Base-by-base conservation (phyloP, 345 rosid species). In the Adansonia digitata region DNA sequence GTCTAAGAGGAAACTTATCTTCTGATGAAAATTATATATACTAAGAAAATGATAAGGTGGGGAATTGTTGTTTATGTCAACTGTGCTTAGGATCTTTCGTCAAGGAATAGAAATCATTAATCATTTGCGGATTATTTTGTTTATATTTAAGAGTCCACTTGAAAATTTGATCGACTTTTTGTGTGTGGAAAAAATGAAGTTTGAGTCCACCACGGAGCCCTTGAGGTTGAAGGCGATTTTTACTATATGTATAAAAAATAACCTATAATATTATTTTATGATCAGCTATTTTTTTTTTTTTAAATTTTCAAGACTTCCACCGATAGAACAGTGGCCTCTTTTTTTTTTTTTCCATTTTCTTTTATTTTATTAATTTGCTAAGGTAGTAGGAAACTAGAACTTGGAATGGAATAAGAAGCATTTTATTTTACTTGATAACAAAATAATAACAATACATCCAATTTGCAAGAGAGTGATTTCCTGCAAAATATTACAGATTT, bases 181-280 rank as follows among this genome's bases (percentile, higher is more conserved):
- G 2, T 48, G 31, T 3, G 1, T 6, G 7, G 5, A 2, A 45
- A 14, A 29, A 17, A 15, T 11, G 12, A 12, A 9, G 46, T 18
- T 63, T n/a, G 26, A 10, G 22, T 46, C 20, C 24, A 46, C 40
- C 43, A n/a, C 29, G 73, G 59, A 69, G 60, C 45, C 51, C 42
- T n/a, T 48, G 73, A 69, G 73, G 73, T 69, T 31, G 27, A 49
- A 29, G 73, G 73, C 73, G 73, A 69, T 69, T n/a, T 31, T 12
- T 49, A 49, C 73, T 5, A 69, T 69, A 34, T n/a, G n/a, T n/a
- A 31, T 0, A 46, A 17, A 2, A 31, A 17, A 63, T 8, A 63
- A 39, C 26, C 14, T 20, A 63, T 2, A 63, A n/a, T 37, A 42
- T 66, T 13, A 31, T 65, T n/a, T 56, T 34, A 4, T 24, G 11